Evolutionary conservation across 140 eudicot species (phyloP).

Genomic region (Ambrosia hybrid): DNA sequence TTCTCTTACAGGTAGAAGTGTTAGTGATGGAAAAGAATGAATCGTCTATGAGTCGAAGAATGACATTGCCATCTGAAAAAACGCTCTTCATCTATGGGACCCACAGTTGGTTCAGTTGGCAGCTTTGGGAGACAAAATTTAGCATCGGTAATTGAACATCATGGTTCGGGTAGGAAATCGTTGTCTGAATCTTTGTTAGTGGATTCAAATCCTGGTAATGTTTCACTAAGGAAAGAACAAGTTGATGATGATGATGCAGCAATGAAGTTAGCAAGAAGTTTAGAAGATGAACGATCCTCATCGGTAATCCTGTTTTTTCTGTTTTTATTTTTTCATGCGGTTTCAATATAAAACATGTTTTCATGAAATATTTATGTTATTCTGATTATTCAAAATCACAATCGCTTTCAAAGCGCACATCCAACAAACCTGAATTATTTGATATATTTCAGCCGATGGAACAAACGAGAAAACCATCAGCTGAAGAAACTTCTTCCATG

Average conservation of each 20-base stretch:
- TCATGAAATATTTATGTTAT: too few relatives aligned
- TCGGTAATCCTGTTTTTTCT: conserved; percentile 36
- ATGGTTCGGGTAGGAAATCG: conserved; percentile 92
- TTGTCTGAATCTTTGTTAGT: conserved; percentile 77
- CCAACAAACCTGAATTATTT: background rate
- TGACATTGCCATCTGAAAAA: conserved; percentile 55
- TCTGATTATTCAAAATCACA: too few relatives aligned
- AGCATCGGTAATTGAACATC: conserved; percentile 69
- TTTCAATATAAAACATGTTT: too few relatives aligned
- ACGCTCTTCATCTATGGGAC: conserved; percentile 40
- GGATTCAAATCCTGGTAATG: conserved; percentile 69
- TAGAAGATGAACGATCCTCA: conserved; percentile 59
- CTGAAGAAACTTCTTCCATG: conserved; percentile 41
- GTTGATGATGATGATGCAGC: conserved; percentile 66
- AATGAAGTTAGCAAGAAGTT: conserved; percentile 38
- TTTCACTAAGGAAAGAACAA: conserved; percentile 76
- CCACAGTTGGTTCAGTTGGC: conserved; percentile 48
- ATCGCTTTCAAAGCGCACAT: too few relatives aligned
- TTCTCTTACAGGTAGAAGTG: conserved; percentile 62
- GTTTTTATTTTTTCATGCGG: background rate
- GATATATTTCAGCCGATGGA: conserved; percentile 51
- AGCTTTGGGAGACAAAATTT: conserved; percentile 72
- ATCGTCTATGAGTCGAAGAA: conserved; percentile 51
- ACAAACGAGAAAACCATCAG: conserved; percentile 46
- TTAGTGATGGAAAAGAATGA: conserved; percentile 71